These are phyloP conservation scores for Dictyostelium intermedium DNA, from an alignment of 78 protist species.

Conservation along the genomic window DNA sequence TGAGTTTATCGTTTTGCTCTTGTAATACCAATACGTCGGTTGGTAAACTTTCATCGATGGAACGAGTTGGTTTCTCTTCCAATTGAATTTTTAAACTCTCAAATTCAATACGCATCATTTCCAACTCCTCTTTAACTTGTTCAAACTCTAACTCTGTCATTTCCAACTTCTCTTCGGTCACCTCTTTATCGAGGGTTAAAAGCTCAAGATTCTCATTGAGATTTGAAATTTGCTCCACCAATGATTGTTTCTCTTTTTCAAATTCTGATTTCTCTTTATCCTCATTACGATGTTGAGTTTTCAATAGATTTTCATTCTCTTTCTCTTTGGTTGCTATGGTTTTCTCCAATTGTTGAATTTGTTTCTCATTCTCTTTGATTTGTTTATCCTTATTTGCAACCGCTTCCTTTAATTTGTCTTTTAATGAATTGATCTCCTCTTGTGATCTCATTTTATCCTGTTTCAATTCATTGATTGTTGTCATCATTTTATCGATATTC, in stretches of 20 bases:
- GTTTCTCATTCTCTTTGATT: conserved; percentile 42
- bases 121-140: conserved; percentile 35
- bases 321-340: conserved; percentile 46
- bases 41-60: background rate
- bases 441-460: conserved; percentile 41
- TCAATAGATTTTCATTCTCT: conserved; percentile 32
- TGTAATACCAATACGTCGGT: conserved; percentile 29
- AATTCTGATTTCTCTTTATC: conserved; percentile 46
- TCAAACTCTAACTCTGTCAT: conserved; percentile 27
- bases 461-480: conserved; percentile 54
- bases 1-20: conserved; percentile 74
- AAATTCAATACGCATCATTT: conserved; percentile 15
- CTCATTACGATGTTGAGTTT: conserved; percentile 46
- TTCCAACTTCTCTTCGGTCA: conserved; percentile 77
- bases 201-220: conserved; percentile 46
- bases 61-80: background rate
- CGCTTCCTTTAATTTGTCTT: conserved; percentile 13
- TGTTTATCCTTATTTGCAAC: conserved; percentile 8
- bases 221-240: conserved; percentile 25
- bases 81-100: conserved; percentile 11
- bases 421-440: conserved; percentile 28
- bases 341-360: conserved; percentile 68
- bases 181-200: conserved; percentile 66
- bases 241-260: conserved; percentile 49
- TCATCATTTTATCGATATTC: conserved; percentile 59